Base-by-base conservation (phyloP, 1,139 yeast genomes). In the Meyerozyma smithsonii region DNA sequence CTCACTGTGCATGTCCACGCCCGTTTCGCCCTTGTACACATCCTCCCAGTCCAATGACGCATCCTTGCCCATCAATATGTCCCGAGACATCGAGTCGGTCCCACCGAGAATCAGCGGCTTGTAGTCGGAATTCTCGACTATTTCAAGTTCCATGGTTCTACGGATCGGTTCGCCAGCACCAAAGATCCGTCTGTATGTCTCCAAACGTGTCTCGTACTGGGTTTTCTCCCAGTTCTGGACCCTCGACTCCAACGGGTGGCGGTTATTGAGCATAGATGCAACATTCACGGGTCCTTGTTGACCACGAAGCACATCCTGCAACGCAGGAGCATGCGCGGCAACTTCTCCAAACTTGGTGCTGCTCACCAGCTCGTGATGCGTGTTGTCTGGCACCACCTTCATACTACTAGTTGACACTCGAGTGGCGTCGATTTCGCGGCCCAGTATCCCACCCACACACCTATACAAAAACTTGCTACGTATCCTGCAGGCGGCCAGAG, bases 91-190 rank as follows among this genome's bases (percentile, higher is more conserved):
- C n/a, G 68, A 54, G 38, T 67, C 71, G 8, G 74, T 56, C 15
- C 81, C 82, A 3, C 86, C 79, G 39, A 79, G 66, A 12, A 73
- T 62, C 38, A 70, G 60, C n/a, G 95, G 95, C 48, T 72, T 77
- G 59, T 79, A 79, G 42, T 84, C 88, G n/a, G 87, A 77, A 38
- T 74, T 70, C 36, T 79, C 79, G n/a, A 90, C 84, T 28, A 88
- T 75, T 42, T 77, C 72, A 55, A 87, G 66, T 51, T 94, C 97
- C 86, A 92, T 86, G 21, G 85, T 79, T 58, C 97, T 77, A 60
- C 88, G 83, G 51, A 92, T 81, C 6, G 97, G 96, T 55, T 87
- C 97, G 10, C 95, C 96, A 36, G 95, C 84, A 21, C 98, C 98
- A 61, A 84, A 89, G 19, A 87, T 66, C 48, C 95, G 77, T 56